phyloP scores from a whole-genome alignment of 2,329 filamentous ascomycete species.

The Aspergillus brunneoviolaceus region DNA sequence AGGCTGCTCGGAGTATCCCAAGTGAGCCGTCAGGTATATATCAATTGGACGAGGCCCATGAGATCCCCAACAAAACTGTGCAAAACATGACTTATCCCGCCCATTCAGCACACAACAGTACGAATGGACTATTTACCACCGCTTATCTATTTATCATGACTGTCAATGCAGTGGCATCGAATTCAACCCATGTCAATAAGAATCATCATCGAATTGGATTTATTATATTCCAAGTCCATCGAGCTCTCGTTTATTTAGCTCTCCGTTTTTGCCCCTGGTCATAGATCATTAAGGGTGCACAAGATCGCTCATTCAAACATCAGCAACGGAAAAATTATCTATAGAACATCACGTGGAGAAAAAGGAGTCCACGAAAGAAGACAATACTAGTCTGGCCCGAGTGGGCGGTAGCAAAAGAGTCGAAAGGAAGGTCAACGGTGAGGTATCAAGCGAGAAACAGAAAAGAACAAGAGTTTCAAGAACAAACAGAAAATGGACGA shows the following conservation, averaged over 20 bases:
- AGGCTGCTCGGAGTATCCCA: no score
- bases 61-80: no score
- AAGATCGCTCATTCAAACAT: constrained; percentile 3
- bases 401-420: not conserved
- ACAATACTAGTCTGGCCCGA: not conserved
- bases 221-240: not conserved
- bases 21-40: no score
- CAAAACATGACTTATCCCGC: no score
- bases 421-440: constrained; percentile 8
- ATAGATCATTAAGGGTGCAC: constrained; percentile 8
- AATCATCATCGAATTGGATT: not conserved
- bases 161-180: no score
- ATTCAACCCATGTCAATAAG: not conserved
- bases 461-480: not conserved
- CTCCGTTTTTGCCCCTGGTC: constrained; percentile 1
- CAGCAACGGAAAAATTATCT: constrained; percentile 8
- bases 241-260: not conserved
- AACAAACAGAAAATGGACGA: constrained; percentile 6
- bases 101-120: not conserved
- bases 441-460: constrained; percentile 12
- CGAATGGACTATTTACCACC: not conserved
- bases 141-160: no score
- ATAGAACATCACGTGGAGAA: constrained; percentile 7
- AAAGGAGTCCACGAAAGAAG: not conserved
- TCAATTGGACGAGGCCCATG: no score